These are phyloP conservation scores for Ascochyta rabiei DNA, from an alignment of 2,329 filamentous ascomycete genomes.

Conservation along the genomic window DNA sequence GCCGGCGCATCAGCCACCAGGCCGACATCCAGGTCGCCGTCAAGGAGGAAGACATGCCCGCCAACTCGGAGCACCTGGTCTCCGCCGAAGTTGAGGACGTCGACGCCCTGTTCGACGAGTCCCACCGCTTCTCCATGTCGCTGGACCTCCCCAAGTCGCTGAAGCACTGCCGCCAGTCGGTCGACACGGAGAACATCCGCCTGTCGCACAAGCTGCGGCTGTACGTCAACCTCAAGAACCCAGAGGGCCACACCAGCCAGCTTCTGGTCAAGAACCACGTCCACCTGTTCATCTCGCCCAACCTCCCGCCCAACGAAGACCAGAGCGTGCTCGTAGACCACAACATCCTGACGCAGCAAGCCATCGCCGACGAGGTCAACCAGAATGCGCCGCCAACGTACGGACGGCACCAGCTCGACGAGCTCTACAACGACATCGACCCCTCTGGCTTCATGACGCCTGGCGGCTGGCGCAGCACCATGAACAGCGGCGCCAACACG, in stretches of 20 bases:
- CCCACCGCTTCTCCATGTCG: slow-evolving; percentile 64
- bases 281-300: slow-evolving; percentile 94
- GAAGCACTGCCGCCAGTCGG: slow-evolving; percentile 84
- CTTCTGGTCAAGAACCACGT: slow-evolving; percentile 89
- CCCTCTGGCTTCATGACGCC: slow-evolving; percentile 81
- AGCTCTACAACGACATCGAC: slow-evolving; percentile 87
- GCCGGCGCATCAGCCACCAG: slow-evolving; percentile 41
- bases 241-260: slow-evolving; percentile 93
- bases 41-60: slow-evolving; percentile 45
- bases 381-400: slow-evolving; percentile 88
- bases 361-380: slow-evolving; percentile 62
- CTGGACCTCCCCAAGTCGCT: slow-evolving; percentile 80
- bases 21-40: slow-evolving; percentile 41
- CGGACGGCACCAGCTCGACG: slow-evolving; percentile 86
- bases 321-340: slow-evolving; percentile 69
- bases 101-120: slow-evolving; percentile 58
- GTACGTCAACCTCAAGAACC: slow-evolving; percentile 88
- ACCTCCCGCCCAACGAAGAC: slow-evolving; percentile 84
- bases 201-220: slow-evolving; percentile 91
- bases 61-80: slow-evolving; percentile 37
- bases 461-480: slow-evolving; percentile 63
- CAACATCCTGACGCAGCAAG: slow-evolving; percentile 42
- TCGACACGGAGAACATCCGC: slow-evolving; percentile 87
- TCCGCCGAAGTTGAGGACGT: slow-evolving; percentile 29
- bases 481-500: slow-evolving; percentile 66